These are phyloP conservation scores for Shiraia bambusicola DNA, from an alignment of 2,329 filamentous ascomycete species.

Conservation along the genomic window DNA sequence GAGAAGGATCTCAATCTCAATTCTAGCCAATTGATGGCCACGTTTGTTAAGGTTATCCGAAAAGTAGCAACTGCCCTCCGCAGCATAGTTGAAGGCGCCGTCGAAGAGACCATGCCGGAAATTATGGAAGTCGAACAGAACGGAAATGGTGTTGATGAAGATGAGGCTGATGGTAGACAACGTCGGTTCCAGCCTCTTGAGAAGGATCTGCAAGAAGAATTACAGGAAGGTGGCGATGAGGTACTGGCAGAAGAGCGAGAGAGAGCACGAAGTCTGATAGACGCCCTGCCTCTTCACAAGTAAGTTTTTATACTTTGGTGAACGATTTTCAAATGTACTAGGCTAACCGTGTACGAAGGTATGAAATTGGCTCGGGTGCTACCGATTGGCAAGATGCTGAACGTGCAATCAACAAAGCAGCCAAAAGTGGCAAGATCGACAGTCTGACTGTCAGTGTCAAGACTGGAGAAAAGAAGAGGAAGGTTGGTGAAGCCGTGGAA, in stretches of 20 bases:
- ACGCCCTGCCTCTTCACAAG: conserved; percentile 85
- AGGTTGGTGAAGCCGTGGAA: conserved; percentile 60
- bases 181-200: conserved; percentile 68
- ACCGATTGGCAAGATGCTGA: conserved; percentile 66
- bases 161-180: conserved; percentile 60
- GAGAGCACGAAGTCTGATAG: conserved; percentile 85
- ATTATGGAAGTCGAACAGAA: conserved; percentile 45
- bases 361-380: conserved; percentile 51
- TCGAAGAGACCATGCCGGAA: conserved; percentile 50
- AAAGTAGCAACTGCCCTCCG: conserved; percentile 83
- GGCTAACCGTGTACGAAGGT: conserved; percentile 32
- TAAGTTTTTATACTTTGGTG: conserved; percentile 52
- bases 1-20: conserved; percentile 76
- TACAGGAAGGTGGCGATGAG: conserved; percentile 80
- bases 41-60: conserved; percentile 95
- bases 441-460: conserved; percentile 78
- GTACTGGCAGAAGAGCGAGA: conserved; percentile 66
- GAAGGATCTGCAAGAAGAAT: conserved; percentile 73
- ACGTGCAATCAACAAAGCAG: conserved; percentile 63
- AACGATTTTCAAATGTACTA: not conserved
- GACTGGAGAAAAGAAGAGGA: conserved; percentile 73
- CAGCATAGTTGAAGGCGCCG: conserved; percentile 70
- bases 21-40: conserved; percentile 80
- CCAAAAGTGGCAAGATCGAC: conserved; percentile 52
- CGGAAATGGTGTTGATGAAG: conserved; percentile 54